phyloP scores from a whole-genome alignment of 1,139 yeast genomes.

The Waltiozyma sp. region DNA sequence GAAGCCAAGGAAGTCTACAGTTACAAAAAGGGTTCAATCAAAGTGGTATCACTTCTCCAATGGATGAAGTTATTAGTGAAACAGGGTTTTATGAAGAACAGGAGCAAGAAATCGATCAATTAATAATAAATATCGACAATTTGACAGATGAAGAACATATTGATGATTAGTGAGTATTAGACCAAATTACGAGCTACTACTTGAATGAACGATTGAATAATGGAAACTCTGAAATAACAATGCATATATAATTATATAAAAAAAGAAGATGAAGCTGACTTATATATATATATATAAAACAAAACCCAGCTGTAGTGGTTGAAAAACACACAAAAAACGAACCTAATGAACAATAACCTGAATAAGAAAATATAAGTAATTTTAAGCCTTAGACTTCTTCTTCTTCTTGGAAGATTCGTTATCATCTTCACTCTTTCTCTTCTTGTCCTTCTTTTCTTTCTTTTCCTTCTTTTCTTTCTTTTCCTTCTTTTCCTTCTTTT shows the following conservation, averaged over 20 bases:
- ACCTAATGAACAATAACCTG: neutral
- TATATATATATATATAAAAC: no score
- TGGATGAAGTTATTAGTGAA: neutral
- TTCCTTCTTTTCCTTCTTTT: constrained; percentile 32
- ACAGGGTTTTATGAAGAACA: neutral
- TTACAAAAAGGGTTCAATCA: neutral
- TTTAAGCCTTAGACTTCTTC: constrained; percentile 22
- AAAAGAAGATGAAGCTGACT: neutral
- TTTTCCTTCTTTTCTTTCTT: constrained; percentile 44
- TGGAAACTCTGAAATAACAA: neutral
- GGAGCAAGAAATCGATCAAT: neutral
- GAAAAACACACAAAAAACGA: no score
- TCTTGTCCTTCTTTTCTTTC: constrained; percentile 39
- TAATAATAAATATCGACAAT: no score
- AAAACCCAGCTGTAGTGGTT: no score
- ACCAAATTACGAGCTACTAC: no score
- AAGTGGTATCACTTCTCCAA: neutral
- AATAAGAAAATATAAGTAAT: no score
- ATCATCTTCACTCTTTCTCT: constrained; percentile 44
- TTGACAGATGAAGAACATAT: neutral
- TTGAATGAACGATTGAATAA: no score
- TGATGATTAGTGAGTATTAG: no score
- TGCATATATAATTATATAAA: neutral
- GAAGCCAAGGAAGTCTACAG: neutral
- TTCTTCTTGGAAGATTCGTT: constrained; percentile 43